A percentile compares a stretch with the other conserved stretches of the same genome.
Conservation (phyloP, 1,139 yeast genomes). For the Hemisphaericaspora lyxosophila region DNA sequence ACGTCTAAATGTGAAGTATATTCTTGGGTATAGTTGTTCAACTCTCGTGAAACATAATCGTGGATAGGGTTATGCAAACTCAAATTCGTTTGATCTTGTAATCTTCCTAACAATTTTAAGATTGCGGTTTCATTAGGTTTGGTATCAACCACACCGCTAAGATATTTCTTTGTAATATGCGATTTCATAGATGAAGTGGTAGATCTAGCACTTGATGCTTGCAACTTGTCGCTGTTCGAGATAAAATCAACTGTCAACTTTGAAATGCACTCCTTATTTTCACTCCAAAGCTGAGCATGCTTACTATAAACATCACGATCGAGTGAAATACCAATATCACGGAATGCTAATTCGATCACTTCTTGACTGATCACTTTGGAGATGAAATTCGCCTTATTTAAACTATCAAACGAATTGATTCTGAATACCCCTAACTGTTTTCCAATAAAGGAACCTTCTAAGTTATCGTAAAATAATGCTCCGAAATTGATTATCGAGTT, state of each 20-base stretch:
- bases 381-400: conserved; percentile 59
- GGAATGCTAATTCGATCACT: conserved; percentile 57
- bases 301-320: conserved; percentile 44
- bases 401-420: conserved; percentile 65
- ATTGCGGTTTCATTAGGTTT: conserved; percentile 46
- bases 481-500: conserved; percentile 60
- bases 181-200: conserved; percentile 41
- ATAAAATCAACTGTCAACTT: conserved; percentile 44
- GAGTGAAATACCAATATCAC: conserved; percentile 44
- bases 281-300: conserved; percentile 63
- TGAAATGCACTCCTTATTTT: conserved; percentile 51
- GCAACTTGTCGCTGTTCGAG: conserved; percentile 31
- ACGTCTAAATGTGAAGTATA: conserved; percentile 55
- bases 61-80: conserved; percentile 70
- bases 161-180: conserved; percentile 47
- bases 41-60: conserved; percentile 58
- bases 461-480: conserved; percentile 59
- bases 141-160: conserved; percentile 41
- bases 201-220: conserved; percentile 32
- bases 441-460: conserved; percentile 50
- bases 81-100: conserved; percentile 46
- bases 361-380: conserved; percentile 61
- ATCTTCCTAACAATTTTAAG: conserved; percentile 50
- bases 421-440: conserved; percentile 70
- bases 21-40: conserved; percentile 47